phyloP scores from a whole-genome alignment of 208 protist genomes.

The Herpetomonas samuelpessoai region DNA sequence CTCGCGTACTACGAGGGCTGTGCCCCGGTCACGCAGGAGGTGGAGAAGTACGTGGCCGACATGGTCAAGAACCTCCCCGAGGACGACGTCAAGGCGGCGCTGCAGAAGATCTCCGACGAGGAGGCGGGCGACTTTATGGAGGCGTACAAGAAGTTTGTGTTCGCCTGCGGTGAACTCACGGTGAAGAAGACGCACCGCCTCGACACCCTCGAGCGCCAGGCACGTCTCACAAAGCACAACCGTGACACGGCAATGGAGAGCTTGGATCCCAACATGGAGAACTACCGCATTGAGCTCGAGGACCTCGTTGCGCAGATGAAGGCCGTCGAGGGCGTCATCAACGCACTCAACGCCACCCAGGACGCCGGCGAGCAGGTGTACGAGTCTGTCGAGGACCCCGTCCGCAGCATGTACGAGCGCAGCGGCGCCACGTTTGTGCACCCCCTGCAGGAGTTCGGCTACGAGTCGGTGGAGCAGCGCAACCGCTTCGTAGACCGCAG shows the following conservation, averaged over 20 bases:
- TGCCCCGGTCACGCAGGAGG: conserved; percentile 36
- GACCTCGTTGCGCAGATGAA: conserved; percentile 68
- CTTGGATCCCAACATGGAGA: conserved; percentile 76
- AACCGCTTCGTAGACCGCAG: conserved; percentile 67
- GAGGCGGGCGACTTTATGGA: conserved; percentile 56
- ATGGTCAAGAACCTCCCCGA: conserved; percentile 56
- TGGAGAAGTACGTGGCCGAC: conserved; percentile 51
- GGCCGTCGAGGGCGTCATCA: conserved; percentile 74
- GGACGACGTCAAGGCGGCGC: conserved; percentile 36
- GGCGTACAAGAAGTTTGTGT: conserved; percentile 66
- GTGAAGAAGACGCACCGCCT: conserved; percentile 85
- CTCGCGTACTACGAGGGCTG: conserved; percentile 59
- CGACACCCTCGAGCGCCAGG: conserved; percentile 83
- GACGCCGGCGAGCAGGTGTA: conserved; percentile 80
- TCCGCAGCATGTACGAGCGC: conserved; percentile 46
- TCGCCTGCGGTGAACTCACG: conserved; percentile 70
- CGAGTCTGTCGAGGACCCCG: conserved; percentile 58
- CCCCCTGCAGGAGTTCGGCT: conserved; percentile 75
- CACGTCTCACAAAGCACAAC: conserved; percentile 72
- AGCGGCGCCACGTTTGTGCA: conserved; percentile 52
- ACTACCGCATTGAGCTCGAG: conserved; percentile 64
- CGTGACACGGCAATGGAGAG: conserved; percentile 83
- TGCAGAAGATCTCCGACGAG: conserved; percentile 38
- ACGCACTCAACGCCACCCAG: conserved; percentile 78
- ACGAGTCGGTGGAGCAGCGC: conserved; percentile 62